Evolutionary conservation across 2,329 filamentous ascomycete species (phyloP).

Genomic region (Cercospora zeae-maydis): DNA sequence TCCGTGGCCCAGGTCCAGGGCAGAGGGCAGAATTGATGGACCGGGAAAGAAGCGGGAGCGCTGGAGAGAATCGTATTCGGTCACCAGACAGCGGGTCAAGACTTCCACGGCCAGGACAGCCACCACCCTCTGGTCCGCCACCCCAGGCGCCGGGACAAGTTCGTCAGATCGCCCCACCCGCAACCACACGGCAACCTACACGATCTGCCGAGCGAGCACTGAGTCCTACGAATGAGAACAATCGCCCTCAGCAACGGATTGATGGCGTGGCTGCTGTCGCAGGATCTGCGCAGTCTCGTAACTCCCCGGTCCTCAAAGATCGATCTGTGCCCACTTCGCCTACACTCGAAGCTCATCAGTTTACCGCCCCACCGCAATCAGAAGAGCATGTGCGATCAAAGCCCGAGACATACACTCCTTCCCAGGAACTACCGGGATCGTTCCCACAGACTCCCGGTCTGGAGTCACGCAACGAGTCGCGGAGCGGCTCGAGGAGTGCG

Average conservation of each 20-base stretch:
- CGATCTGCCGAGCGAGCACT: constrained; percentile 31
- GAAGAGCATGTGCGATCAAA: constrained; percentile 21
- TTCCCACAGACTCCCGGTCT: constrained; percentile 11
- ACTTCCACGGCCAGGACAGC: constrained; percentile 50
- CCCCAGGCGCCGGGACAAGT: constrained; percentile 60
- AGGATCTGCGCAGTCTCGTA: constrained; percentile 10
- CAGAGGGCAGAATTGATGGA: constrained; percentile 30
- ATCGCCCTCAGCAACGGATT: constrained; percentile 28
- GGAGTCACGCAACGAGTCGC: constrained; percentile 22
- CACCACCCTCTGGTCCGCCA: constrained; percentile 60
- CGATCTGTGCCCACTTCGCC: constrained; percentile 24
- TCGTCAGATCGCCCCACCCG: constrained; percentile 34
- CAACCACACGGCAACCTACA: constrained; percentile 31
- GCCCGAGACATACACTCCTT: constrained; percentile 35
- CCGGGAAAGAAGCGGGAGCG: constrained; percentile 28
- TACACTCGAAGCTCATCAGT: constrained; percentile 17
- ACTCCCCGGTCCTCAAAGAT: constrained; percentile 14
- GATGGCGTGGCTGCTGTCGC: constrained; percentile 23
- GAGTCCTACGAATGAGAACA: constrained; percentile 30
- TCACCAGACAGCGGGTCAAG: constrained; percentile 23
- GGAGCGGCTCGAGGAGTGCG: constrained; percentile 11
- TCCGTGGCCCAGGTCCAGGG: constrained; percentile 20
- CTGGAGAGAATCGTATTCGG: constrained; percentile 24
- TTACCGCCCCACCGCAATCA: constrained; percentile 10
- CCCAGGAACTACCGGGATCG: constrained; percentile 20